Evolutionary conservation across 2,329 filamentous ascomycete species (phyloP).

Genomic region (Verticillium klebahnii): DNA sequence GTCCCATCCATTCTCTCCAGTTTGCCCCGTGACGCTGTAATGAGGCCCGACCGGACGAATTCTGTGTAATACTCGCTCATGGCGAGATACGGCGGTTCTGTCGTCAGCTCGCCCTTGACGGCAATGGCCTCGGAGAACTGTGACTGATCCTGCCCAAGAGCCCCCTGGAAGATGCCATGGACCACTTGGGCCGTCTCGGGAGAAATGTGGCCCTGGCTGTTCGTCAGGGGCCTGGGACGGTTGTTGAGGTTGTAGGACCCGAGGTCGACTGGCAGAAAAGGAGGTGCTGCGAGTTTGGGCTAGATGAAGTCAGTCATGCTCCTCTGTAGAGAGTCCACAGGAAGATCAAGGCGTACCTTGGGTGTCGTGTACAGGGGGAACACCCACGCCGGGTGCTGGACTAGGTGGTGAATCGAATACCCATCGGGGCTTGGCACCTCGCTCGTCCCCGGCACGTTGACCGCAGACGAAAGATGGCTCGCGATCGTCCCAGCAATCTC

Average conservation of each 20-base stretch:
- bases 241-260: slow-evolving; percentile 65
- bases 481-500: slow-evolving; percentile 73
- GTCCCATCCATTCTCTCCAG: slow-evolving; percentile 29
- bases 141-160: slow-evolving; percentile 51
- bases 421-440: slow-evolving; percentile 36
- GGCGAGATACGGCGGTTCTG: slow-evolving; percentile 59
- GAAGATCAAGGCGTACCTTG: slow-evolving; percentile 30
- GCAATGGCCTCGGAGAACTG: slow-evolving; percentile 35
- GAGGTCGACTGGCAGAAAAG: slow-evolving; percentile 70
- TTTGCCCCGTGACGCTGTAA: slow-evolving; percentile 47
- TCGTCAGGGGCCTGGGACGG: slow-evolving; percentile 53
- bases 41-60: slow-evolving; percentile 63
- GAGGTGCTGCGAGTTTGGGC: slow-evolving; percentile 43
- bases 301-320: slow-evolving; percentile 23
- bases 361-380: slow-evolving; percentile 56
- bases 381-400: slow-evolving; percentile 67
- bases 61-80: slow-evolving; percentile 70
- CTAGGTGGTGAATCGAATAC: slow-evolving; percentile 63
- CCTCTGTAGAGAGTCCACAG: neutral
- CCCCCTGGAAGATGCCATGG: slow-evolving; percentile 45
- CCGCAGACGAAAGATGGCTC: slow-evolving; percentile 61
- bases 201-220: slow-evolving; percentile 61
- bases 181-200: slow-evolving; percentile 49
- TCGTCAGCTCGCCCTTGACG: slow-evolving; percentile 32
- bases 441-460: slow-evolving; percentile 44